Evolutionary conservation across 495 filamentous ascomycete species (phyloP).

Genomic region (Tuber microsphaerosporum): DNA sequence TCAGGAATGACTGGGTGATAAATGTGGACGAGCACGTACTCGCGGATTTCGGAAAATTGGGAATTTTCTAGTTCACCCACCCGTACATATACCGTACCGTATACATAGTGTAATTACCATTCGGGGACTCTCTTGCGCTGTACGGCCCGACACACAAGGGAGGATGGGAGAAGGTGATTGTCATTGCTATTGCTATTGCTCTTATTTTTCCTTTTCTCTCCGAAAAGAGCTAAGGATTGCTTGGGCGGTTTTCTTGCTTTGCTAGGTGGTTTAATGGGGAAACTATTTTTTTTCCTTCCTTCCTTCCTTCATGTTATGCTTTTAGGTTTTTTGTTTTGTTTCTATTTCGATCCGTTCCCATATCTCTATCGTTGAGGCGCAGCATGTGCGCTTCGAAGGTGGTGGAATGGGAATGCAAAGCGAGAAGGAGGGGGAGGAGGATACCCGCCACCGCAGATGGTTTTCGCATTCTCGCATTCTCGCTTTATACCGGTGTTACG

Average conservation of each 20-base stretch:
- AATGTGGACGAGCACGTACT: conserved; percentile 82
- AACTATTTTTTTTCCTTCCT: not conserved
- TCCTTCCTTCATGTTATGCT: not conserved
- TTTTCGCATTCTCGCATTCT: not conserved
- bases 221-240: not conserved
- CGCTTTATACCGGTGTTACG: not conserved
- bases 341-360: not conserved
- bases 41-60: conserved; percentile 56
- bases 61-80: conserved; percentile 29
- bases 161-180: not conserved
- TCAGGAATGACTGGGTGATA: conserved; percentile 70
- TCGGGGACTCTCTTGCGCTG: not conserved
- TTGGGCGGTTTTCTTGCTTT: not conserved
- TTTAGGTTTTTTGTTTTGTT: not conserved
- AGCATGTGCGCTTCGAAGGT: not conserved
- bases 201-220: not conserved
- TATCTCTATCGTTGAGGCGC: not conserved
- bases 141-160: not conserved
- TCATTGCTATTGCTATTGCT: conserved; percentile 1
- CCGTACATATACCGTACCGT: not conserved
- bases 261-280: not conserved
- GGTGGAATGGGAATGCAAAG: not conserved
- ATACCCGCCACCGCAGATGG: not conserved
- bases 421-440: not conserved
- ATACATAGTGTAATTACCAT: conserved; percentile 1